These are phyloP conservation scores for Polyporus tsugae DNA, from an alignment of 1,284 basidiomycete species.

Conservation along the genomic window DNA sequence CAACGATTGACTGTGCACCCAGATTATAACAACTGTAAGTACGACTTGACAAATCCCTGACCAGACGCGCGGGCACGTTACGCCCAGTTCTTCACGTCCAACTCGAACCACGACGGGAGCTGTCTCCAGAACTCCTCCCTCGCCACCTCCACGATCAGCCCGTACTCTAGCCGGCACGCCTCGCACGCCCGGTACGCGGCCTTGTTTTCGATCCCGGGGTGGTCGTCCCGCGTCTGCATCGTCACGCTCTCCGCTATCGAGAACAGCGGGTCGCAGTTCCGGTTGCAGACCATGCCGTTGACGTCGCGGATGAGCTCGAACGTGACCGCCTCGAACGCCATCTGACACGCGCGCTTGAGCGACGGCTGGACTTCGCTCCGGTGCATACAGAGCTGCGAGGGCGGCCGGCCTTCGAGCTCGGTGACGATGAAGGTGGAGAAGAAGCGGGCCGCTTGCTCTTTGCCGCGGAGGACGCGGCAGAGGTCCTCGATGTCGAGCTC, in stretches of 20 bases:
- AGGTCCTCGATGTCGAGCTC: constrained; percentile 61
- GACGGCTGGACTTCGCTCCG: constrained; percentile 52
- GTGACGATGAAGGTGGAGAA: constrained; percentile 78
- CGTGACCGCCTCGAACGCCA: constrained; percentile 74
- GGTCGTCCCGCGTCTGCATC: constrained; percentile 65
- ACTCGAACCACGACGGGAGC: constrained; percentile 71
- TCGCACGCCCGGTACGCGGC: constrained; percentile 67
- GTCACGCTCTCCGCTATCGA: constrained; percentile 69
- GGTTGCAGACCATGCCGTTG: constrained; percentile 70
- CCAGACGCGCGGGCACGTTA: constrained; percentile 34
- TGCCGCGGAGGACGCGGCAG: constrained; percentile 65
- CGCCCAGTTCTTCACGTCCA: constrained; percentile 61
- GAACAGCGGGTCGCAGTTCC: constrained; percentile 73
- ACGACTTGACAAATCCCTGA: background rate
- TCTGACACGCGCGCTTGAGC: constrained; percentile 63
- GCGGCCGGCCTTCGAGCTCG: constrained; percentile 67
- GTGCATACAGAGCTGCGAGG: constrained; percentile 58
- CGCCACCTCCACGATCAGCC: constrained; percentile 59
- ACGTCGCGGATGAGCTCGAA: constrained; percentile 75
- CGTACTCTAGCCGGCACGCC: constrained; percentile 66
- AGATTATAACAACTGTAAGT: constrained; percentile 5
- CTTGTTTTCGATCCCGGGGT: constrained; percentile 49
- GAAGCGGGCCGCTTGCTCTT: constrained; percentile 73
- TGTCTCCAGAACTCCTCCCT: constrained; percentile 70
- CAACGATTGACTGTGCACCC: constrained; percentile 9